These are phyloP conservation scores for Aspergillus kassunensis DNA, from an alignment of 495 filamentous ascomycete species.

Conservation along the genomic window DNA sequence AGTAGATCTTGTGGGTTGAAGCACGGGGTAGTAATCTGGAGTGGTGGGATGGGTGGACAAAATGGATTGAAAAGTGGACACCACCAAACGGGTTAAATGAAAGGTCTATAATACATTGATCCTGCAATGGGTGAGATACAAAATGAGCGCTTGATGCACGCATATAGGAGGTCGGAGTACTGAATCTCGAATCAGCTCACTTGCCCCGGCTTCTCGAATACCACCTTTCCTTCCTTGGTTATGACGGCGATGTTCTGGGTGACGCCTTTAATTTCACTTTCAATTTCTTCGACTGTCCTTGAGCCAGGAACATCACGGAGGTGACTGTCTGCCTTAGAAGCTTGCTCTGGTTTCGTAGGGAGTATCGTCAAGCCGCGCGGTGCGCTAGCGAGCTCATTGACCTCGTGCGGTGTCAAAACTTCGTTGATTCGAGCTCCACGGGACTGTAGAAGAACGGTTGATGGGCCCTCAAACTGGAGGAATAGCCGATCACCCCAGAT, in stretches of 20 bases:
- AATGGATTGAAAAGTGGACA: neutral
- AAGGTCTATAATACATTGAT: constrained; percentile 25
- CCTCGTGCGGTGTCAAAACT: constrained; percentile 65
- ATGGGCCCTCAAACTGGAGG: constrained; percentile 81
- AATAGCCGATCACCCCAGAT: constrained; percentile 98
- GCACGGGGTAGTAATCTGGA: too few relatives aligned
- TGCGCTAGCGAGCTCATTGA: constrained; percentile 80
- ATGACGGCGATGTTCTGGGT: constrained; percentile 54
- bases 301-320: constrained; percentile 16
- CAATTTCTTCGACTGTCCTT: constrained; percentile 31
- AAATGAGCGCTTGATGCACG: constrained; percentile 5
- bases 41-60: neutral
- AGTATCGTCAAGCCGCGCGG: constrained; percentile 54
- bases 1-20: neutral
- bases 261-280: constrained; percentile 33
- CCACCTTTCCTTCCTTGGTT: constrained; percentile 62
- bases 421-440: constrained; percentile 72
- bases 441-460: constrained; percentile 79
- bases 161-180: neutral
- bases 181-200: constrained; percentile 17
- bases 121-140: constrained; percentile 15
- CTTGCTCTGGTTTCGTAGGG: constrained; percentile 37
- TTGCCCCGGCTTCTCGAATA: constrained; percentile 54
- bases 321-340: constrained; percentile 8
- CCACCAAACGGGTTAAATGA: constrained; percentile 3